Percentiles rank a stretch among this genome's conserved stretches.
phyloP scores from a whole-genome alignment of 106 monocot species.

The Phalaenopsis equestris region DNA sequence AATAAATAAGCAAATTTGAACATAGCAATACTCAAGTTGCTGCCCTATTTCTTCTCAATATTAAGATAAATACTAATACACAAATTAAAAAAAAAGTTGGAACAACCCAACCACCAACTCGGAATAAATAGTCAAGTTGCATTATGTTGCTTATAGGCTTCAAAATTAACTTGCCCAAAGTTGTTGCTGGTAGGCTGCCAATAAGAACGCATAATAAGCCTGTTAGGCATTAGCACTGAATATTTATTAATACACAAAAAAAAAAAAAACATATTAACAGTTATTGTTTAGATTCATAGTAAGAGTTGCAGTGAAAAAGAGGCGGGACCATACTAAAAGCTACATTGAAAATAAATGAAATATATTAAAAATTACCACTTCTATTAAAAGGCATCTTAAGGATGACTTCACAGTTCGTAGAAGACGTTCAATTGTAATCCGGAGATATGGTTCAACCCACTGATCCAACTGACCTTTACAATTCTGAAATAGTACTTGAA shows the following conservation, averaged over 20 bases:
- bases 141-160: background rate
- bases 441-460: constrained; percentile 98
- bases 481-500: constrained; percentile 95
- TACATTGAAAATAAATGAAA: background rate
- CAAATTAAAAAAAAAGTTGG: background rate
- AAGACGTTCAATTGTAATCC: constrained; percentile 73
- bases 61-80: background rate
- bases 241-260: background rate
- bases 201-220: background rate
- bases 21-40: background rate
- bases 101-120: background rate
- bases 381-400: constrained; percentile 75
- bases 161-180: background rate
- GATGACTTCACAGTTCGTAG: constrained; percentile 59
- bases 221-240: background rate
- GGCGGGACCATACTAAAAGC: background rate
- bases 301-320: background rate
- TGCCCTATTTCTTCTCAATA: background rate
- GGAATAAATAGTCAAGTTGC: background rate
- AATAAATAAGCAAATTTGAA: background rate
- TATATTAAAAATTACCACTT: constrained; percentile 58
- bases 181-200: background rate
- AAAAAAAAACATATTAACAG: background rate
- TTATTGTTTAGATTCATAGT: background rate
- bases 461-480: constrained; percentile 97